Evolutionary conservation across 257 asterid genomes (phyloP), one percentile per base, ranked within the genome.

Genomic region (Datura wrightii): DNA sequence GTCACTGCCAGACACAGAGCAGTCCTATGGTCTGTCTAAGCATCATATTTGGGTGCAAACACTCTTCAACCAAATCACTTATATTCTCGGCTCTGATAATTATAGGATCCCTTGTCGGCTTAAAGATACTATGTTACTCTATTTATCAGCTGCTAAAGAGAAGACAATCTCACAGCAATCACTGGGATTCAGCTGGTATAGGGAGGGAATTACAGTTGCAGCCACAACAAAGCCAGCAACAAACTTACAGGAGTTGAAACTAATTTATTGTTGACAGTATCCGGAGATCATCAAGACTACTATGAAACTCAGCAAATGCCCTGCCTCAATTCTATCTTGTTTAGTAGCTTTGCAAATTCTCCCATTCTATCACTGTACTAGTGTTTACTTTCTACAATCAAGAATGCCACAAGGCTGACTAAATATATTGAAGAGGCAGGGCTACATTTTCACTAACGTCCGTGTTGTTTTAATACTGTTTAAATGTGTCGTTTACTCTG

Each of bases 1-100:
- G 18, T 10, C 19, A 65, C 19, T 5, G 8, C 1, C 3, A 6
- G 5, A 65, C 78, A 70, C 59, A 62, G 6, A 55, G 42, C 2
- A 58, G 34, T 11, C n/a, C 36, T 83, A 92, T 91, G 96, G 91
- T 85, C 37, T 91, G 94, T 82, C 72, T 92, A 2, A 91, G 96
- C 65, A 16, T 91, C 81, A 44, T 89, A 81, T 89, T 92, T 42
- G 90, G 92, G 42, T 92, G 96, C 92, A 85, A 54, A 76, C 92
- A 90, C 85, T 67, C 87, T 78, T 87, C 94, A 4, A 83, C 78
- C 0, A 10, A 86, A 72, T 89, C 96, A 1, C 83, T 87, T 52
- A 41, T 85, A 8, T 69, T 92, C 74, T 87, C 94, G 10, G 92
- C 87, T 72, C 84, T 92, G 66, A 76, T 89, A 74, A 58, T 91